These are phyloP conservation scores for Penicillium corylophilum DNA, from an alignment of 2,329 filamentous ascomycete species.

Conservation along the genomic window DNA sequence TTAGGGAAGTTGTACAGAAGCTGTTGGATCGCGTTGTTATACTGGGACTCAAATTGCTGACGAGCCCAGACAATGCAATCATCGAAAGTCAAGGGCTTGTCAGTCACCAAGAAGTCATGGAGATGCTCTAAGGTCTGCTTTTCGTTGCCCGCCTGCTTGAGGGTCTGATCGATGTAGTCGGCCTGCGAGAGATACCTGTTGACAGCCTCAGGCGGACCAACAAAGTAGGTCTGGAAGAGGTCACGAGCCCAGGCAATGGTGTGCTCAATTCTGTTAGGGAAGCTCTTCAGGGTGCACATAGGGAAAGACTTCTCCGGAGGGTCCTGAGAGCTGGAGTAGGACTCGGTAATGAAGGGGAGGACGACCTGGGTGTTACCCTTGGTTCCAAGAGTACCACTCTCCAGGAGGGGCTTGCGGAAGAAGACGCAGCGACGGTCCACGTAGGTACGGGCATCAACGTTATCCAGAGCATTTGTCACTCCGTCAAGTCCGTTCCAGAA, in stretches of 20 bases:
- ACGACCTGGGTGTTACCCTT: constrained; percentile 99
- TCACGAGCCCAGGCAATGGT: constrained; percentile 98
- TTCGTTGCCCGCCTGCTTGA: constrained; percentile 93
- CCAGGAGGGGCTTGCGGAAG: constrained; percentile 93
- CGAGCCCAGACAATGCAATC: constrained; percentile 97
- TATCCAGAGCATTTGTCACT: constrained; percentile 96
- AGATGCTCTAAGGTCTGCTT: constrained; percentile 90
- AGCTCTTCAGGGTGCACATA: constrained; percentile 96
- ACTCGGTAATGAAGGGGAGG: constrained; percentile 86
- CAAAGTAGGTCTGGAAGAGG: constrained; percentile 90
- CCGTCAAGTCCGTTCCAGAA: constrained; percentile 89
- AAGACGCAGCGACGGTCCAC: constrained; percentile 96
- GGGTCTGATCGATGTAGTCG: constrained; percentile 79
- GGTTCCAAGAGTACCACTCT: constrained; percentile 96
- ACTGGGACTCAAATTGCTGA: constrained; percentile 91
- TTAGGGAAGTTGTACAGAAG: constrained; percentile 96
- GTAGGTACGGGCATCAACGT: constrained; percentile 94
- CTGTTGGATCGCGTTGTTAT: constrained; percentile 94
- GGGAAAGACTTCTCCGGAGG: constrained; percentile 98
- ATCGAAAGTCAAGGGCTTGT: constrained; percentile 88
- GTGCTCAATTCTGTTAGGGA: constrained; percentile 97
- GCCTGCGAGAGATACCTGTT: constrained; percentile 91
- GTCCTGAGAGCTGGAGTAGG: constrained; percentile 95
- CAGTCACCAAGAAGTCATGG: constrained; percentile 83
- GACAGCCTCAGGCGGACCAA: constrained; percentile 88